Evolutionary conservation across 371 early-diverging fungal species (phyloP).

Genomic region (Mortierella sp.): DNA sequence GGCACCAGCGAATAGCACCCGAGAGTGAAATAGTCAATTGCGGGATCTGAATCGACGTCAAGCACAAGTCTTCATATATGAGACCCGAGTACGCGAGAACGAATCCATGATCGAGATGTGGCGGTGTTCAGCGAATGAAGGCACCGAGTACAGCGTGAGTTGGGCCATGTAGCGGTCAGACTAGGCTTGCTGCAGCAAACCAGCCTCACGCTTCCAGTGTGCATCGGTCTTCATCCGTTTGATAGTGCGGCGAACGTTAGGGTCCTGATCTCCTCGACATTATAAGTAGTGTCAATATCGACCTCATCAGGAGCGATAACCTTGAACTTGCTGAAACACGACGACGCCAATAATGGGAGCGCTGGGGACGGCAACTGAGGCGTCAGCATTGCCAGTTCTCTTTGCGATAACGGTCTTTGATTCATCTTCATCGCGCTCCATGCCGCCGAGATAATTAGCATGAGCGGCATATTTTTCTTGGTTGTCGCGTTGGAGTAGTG

Average conservation of each 20-base stretch:
- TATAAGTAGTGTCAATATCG: constrained; percentile 23
- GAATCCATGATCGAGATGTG: constrained; percentile 44
- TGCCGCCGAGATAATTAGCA: no score
- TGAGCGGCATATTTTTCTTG: no score
- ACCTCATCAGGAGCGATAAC: constrained; percentile 31
- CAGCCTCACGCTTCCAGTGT: constrained; percentile 53
- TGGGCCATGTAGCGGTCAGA: constrained; percentile 38
- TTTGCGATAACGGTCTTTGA: no score
- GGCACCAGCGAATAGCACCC: constrained; percentile 50
- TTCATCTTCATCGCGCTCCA: no score
- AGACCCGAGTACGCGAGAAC: constrained; percentile 30
- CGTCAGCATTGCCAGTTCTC: no score
- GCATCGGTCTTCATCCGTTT: constrained; percentile 49
- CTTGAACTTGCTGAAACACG: constrained; percentile 47
- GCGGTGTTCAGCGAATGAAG: constrained; percentile 39
- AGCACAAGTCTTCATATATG: constrained; percentile 28
- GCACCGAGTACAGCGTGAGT: constrained; percentile 38
- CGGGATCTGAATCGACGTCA: constrained; percentile 10
- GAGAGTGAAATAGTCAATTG: constrained; percentile 36
- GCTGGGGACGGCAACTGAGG: constrained; percentile 20
- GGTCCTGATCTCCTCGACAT: constrained; percentile 41
- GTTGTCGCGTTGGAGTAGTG: no score
- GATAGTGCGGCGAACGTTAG: constrained; percentile 33
- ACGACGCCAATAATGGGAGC: constrained; percentile 31
- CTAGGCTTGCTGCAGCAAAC: constrained; percentile 44